Base-by-base conservation (phyloP, 2,329 filamentous ascomycete species). In the Ceratocystis huliohia region DNA sequence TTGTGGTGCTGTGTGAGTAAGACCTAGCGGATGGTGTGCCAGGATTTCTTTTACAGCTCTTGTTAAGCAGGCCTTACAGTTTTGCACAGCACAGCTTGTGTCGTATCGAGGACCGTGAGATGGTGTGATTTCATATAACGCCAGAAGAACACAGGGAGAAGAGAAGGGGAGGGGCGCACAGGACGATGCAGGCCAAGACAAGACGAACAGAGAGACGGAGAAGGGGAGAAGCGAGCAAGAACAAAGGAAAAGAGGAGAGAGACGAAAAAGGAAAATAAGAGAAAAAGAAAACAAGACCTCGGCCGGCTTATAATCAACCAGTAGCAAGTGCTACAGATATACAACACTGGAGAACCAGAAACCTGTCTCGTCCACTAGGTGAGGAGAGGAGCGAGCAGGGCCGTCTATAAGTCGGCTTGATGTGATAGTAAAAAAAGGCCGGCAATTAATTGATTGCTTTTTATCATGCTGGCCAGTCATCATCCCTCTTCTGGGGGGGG, bases 351-450 rank as follows among this genome's bases (percentile, higher is more conserved):
- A 57, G 22, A 33, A 57, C 22, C 10, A 57, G 30, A 57, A 22
- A 57, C 53, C 8, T 57, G 53, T 57, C 53, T 57, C 20, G 53
- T 33, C 53, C 22, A 37, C 10, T 57, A 28, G 25, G 22, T 57
- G 10, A 15, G 15, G 15, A 57, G 22, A 57, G 20, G 53, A 57
- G 53, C 53, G 53, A 57, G 6, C 53, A 57, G 53, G 53, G 53
- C 17, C 53, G 53, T 57, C 53, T 57, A 57, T 57, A 57, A 57
- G 53, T 57, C 53, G 53, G 33, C 53, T 57, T 57, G 53, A 57
- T 7, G 22, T 8, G 33, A 13, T 37, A 37, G 33, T 2, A 33
- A 15, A 33, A 57, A 57, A 5, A 57, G 20, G 53, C 53, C 7
- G 20, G 53, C 20, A 28, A 28, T 57, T 57, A 57, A 57, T 57